A percentile compares a stretch with the other conserved stretches of the same genome.
Conservation (phyloP, 768 basidiomycete species). For the Leucocoprinus sp. region DNA sequence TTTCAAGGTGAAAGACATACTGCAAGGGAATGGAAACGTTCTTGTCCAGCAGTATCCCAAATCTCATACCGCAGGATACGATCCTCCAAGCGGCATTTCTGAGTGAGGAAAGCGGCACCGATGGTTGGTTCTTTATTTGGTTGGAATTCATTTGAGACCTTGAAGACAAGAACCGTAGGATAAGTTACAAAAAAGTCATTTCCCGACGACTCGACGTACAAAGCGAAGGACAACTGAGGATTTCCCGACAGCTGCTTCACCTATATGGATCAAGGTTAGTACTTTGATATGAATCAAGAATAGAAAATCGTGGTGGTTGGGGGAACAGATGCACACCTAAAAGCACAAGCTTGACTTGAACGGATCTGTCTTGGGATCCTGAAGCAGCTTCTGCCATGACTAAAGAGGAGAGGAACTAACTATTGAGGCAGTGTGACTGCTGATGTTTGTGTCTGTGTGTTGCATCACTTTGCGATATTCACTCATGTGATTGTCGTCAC, state of each 20-base stretch:
- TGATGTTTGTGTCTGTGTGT: constrained; percentile 17
- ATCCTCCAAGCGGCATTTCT: constrained; percentile 94
- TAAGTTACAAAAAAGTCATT: constrained; percentile 9
- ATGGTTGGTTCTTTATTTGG: constrained; percentile 99
- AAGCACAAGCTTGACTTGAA: constrained; percentile 96
- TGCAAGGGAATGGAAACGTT: constrained; percentile 96
- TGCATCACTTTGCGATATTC: constrained; percentile 18
- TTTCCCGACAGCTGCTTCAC: constrained; percentile 98
- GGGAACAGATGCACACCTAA: constrained; percentile 49
- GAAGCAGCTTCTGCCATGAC: constrained; percentile 71
- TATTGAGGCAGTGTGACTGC: constrained; percentile 10
- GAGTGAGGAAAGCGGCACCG: constrained; percentile 91
- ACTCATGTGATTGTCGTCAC: neutral
- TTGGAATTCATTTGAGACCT: constrained; percentile 98
- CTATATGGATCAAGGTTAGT: constrained; percentile 31
- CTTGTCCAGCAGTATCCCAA: constrained; percentile 94
- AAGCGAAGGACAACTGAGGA: constrained; percentile 98
- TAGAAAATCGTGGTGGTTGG: neutral
- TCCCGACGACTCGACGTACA: constrained; percentile 38
- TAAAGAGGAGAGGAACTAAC: constrained; percentile 13
- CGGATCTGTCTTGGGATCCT: constrained; percentile 76
- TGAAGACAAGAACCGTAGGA: constrained; percentile 11
- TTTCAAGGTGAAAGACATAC: constrained; percentile 40
- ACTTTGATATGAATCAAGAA: constrained; percentile 11
- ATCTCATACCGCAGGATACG: constrained; percentile 91